Evolutionary conservation across 2,329 filamentous ascomycete species (phyloP), one percentile per base, ranked within the genome.

Genomic region (Ceratocystis papillata): DNA sequence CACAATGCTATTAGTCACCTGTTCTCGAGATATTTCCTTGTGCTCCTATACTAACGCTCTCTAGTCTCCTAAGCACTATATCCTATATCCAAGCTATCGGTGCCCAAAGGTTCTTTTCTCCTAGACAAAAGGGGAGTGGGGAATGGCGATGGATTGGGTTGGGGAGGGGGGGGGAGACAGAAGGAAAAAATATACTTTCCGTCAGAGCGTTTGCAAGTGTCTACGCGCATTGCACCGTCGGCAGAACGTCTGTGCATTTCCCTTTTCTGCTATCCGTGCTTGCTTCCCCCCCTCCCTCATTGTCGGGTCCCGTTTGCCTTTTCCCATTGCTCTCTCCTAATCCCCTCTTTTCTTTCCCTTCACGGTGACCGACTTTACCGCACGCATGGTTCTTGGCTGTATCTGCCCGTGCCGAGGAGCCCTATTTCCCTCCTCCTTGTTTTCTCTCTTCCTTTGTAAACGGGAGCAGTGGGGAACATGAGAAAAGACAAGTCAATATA

Each of bases 311-410:
- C 6, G 46, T 8, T 20, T 48, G 46, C 22, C 3, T 53, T 22
- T 33, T 33, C 17, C 48, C 2, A 8, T 28, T 25, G 20, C 20
- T 3, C 20, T 53, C 55, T 37, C 37, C 37, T 15, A 41, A 41
- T 41, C 37, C 37, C 37, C 37, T 41, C 37, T 41, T 41, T 41
- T 41, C 37, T 12, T 59, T 30, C 7, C 12, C 15, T 57, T 57
- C 1, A 17, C n/a, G 25, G 22, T n/a, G 28, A 2, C 53, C 53
- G 33, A 59, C 15, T 22, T 50, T n/a, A 59, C 28, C 53, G 28
- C 17, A 17, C 53, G 28, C 53, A 59, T 59, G 53, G 53, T 10
- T 59, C 53, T 59, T 59, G 53, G 53, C n/a, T 59, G 25, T 59
- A 59, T 57, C 53, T 59, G 10, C 28, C 53, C 53, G 28, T 30